Evolutionary conservation across 192 early-diverging fungal genomes (phyloP).

Genomic region (Spinellus fusiger): DNA sequence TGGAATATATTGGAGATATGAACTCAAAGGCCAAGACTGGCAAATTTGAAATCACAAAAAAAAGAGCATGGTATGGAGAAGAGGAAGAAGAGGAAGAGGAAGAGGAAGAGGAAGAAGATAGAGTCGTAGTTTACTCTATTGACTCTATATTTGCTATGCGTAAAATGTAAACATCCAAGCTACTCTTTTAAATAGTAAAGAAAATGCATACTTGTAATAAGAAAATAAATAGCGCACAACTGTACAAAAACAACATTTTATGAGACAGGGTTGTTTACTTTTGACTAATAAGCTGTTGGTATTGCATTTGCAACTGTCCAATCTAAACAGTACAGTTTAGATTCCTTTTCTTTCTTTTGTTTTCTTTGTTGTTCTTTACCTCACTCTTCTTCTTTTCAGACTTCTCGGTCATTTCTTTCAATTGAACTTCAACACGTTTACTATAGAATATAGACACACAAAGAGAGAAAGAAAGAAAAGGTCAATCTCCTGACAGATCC

Average conservation of each 20-base stretch:
- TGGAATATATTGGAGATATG: not conserved
- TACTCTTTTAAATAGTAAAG: too few species aligned
- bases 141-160: not conserved
- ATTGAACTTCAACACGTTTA: constrained; percentile 74
- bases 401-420: constrained; percentile 77
- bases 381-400: constrained; percentile 79
- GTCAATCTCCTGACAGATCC: not conserved
- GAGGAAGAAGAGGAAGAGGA: not conserved
- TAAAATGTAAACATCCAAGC: too few species aligned
- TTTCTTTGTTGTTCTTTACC: constrained; percentile 30
- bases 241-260: too few species aligned
- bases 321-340: constrained; percentile 8
- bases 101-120: not conserved
- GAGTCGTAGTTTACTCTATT: not conserved
- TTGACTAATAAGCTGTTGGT: constrained; percentile 14
- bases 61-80: not conserved
- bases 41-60: not conserved
- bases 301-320: constrained; percentile 23
- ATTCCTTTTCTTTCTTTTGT: not conserved
- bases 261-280: not conserved
- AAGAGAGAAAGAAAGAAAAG: not conserved
- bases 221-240: too few species aligned
- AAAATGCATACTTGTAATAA: too few species aligned
- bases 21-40: not conserved
- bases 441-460: constrained; percentile 29